Evolutionary conservation across 2,329 filamentous ascomycete species (phyloP).

Genomic region (Ophiostoma montium): DNA sequence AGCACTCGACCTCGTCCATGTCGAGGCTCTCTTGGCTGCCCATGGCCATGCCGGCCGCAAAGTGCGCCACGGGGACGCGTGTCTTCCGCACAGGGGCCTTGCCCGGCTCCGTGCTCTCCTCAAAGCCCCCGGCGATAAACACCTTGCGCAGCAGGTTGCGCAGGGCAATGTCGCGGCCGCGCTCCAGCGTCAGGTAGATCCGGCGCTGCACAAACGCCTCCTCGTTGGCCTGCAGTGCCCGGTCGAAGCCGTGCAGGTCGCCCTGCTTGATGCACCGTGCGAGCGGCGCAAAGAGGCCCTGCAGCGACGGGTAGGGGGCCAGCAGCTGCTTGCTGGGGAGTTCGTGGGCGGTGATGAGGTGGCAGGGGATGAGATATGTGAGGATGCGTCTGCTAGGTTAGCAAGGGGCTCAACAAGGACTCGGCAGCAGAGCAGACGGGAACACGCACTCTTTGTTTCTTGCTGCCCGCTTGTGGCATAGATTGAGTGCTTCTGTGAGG

Average conservation of each 20-base stretch:
- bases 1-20: conserved; percentile 85
- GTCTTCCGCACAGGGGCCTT: conserved; percentile 52
- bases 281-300: conserved; percentile 65
- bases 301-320: conserved; percentile 58
- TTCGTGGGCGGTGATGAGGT: conserved; percentile 74
- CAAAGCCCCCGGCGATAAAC: conserved; percentile 71
- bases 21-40: conserved; percentile 57
- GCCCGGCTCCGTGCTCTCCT: conserved; percentile 57
- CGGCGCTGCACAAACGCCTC: conserved; percentile 86
- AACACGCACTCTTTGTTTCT: conserved; percentile 63
- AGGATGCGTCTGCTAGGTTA: conserved; percentile 56
- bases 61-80: conserved; percentile 69
- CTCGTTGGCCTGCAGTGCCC: conserved; percentile 66
- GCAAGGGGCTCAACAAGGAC: neutral
- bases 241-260: conserved; percentile 71
- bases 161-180: conserved; percentile 79
- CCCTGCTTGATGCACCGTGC: conserved; percentile 67
- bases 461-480: conserved; percentile 58
- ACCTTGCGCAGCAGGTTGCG: conserved; percentile 88
- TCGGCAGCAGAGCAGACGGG: no score
- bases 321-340: conserved; percentile 64
- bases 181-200: conserved; percentile 88
- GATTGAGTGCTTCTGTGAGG: conserved; percentile 65
- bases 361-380: conserved; percentile 88
- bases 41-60: conserved; percentile 69